Evolutionary conservation across 176 grass and related monocot genomes (phyloP).

Genomic region (Rhipidocladum racemiflorum): DNA sequence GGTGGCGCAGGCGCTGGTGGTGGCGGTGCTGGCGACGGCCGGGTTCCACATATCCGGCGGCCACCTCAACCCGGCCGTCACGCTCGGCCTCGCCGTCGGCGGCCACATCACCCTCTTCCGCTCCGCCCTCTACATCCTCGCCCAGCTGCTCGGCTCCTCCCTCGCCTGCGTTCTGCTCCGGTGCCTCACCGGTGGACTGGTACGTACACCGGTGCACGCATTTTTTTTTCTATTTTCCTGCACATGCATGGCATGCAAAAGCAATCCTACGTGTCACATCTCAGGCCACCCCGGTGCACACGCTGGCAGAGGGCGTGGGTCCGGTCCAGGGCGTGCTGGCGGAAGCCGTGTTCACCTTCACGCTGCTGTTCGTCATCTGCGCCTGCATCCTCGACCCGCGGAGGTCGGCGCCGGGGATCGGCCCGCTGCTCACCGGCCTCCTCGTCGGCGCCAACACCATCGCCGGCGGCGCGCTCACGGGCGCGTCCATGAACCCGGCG

Average conservation of each 20-base stretch:
- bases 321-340: constrained; percentile 58
- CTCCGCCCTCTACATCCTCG: constrained; percentile 57
- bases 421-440: constrained; percentile 65
- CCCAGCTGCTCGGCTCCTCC: constrained; percentile 68
- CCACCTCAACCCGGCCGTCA: constrained; percentile 88
- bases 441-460: constrained; percentile 82
- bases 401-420: constrained; percentile 49
- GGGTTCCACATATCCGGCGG: constrained; percentile 85
- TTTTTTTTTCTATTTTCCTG: not conserved
- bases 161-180: constrained; percentile 70
- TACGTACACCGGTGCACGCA: no score
- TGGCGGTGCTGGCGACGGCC: constrained; percentile 68
- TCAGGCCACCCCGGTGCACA: constrained; percentile 63
- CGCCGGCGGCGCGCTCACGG: constrained; percentile 66
- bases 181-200: constrained; percentile 61
- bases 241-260: not conserved
- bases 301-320: constrained; percentile 54
- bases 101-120: constrained; percentile 77
- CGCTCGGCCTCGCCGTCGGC: constrained; percentile 64
- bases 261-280: not conserved
- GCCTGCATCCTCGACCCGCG: constrained; percentile 64
- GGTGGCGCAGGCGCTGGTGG: constrained; percentile 70
- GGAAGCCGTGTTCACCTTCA: constrained; percentile 83
- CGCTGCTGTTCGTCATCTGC: constrained; percentile 67
- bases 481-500: constrained; percentile 95